A percentile compares a stretch with the other conserved stretches of the same genome.
Conservation (phyloP, 2,329 filamentous ascomycete genomes). For the Cytospora chrysosperma region DNA sequence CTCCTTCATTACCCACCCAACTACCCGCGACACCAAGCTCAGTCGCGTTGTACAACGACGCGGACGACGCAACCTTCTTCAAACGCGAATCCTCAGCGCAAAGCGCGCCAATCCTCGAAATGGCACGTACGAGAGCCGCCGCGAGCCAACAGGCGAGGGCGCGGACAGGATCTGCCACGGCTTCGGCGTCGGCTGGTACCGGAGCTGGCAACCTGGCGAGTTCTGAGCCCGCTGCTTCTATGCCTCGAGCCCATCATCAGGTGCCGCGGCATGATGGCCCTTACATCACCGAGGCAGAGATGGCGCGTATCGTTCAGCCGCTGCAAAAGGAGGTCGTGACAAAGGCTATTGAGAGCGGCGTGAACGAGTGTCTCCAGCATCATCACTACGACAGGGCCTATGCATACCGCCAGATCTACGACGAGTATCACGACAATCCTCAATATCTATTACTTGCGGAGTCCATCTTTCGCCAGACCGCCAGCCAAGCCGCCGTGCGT, state of each 20-base stretch:
- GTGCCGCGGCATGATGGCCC: conserved; percentile 9
- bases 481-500: conserved; percentile 50
- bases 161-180: conserved; percentile 9
- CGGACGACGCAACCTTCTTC: conserved; percentile 19
- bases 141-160: not conserved
- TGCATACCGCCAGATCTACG: conserved; percentile 59
- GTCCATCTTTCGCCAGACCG: conserved; percentile 57
- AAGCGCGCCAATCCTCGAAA: conserved; percentile 13
- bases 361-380: conserved; percentile 56
- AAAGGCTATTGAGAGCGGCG: conserved; percentile 55
- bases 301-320: conserved; percentile 14
- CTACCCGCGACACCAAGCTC: conserved; percentile 19
- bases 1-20: conserved; percentile 11
- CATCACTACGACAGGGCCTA: conserved; percentile 62
- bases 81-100: conserved; percentile 22
- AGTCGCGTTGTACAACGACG: conserved; percentile 20
- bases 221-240: not conserved
- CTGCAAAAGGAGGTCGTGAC: conserved; percentile 44
- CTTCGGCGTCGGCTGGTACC: not conserved
- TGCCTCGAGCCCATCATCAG: not conserved
- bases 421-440: conserved; percentile 52
- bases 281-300: conserved; percentile 16
- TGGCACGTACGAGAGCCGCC: not conserved
- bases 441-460: conserved; percentile 57
- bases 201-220: not conserved